Evolutionary conservation across 805 yeast species (phyloP).

Genomic region (Starmerella bombicola): DNA sequence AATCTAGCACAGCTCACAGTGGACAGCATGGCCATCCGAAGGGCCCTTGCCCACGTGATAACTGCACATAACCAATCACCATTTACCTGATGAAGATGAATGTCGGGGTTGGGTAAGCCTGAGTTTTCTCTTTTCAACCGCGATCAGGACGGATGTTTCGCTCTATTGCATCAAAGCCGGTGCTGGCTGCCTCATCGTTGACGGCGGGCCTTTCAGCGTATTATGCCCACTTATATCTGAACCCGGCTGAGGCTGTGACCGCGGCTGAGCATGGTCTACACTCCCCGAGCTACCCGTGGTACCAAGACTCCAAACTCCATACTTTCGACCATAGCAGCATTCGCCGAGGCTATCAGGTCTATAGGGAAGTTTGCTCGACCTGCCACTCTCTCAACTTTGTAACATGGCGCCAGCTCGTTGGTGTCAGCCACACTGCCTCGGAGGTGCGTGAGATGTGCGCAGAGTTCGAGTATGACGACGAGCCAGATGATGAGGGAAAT

Average conservation of each 20-base stretch:
- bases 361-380: constrained; percentile 97
- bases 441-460: constrained; percentile 92
- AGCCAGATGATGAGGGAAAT: constrained; percentile 90
- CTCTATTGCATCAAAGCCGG: constrained; percentile 18
- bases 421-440: constrained; percentile 81
- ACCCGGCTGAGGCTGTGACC: constrained; percentile 87
- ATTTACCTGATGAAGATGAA: constrained; percentile 1
- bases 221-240: constrained; percentile 16
- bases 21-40: not conserved
- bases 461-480: constrained; percentile 95
- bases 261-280: constrained; percentile 98
- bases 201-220: constrained; percentile 20
- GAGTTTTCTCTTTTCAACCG: constrained; percentile 4
- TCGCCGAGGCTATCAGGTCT: constrained; percentile 98
- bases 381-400: constrained; percentile 95
- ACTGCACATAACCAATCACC: constrained; percentile 6
- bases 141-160: constrained; percentile 13
- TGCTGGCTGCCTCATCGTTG: constrained; percentile 17
- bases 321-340: constrained; percentile 88
- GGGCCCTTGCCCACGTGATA: constrained; percentile 2
- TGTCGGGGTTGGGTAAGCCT: constrained; percentile 6
- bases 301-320: constrained; percentile 56
- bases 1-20: constrained; percentile 19
- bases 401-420: constrained; percentile 97
- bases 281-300: constrained; percentile 86